phyloP scores from a whole-genome alignment of 768 basidiomycete species.

The Mycena venus region DNA sequence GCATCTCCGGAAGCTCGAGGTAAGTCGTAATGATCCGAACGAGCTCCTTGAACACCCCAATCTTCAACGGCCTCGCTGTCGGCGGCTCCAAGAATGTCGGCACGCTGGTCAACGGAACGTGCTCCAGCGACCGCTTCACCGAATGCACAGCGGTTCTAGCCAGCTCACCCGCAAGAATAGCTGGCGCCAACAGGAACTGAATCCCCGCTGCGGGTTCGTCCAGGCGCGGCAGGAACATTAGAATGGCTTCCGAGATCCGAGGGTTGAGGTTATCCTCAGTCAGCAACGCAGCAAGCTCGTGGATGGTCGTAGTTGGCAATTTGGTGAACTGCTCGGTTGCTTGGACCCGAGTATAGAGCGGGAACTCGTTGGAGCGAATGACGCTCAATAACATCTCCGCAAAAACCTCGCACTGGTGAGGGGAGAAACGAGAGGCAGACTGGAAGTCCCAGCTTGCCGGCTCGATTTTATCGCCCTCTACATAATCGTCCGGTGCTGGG shows the following conservation, averaged over 20 bases:
- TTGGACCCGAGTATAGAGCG: constrained; percentile 23
- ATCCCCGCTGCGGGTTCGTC: constrained; percentile 38
- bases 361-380: constrained; percentile 31
- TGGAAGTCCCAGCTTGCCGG: constrained; percentile 30
- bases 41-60: constrained; percentile 36
- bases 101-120: constrained; percentile 27
- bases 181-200: constrained; percentile 33
- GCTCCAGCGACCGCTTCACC: constrained; percentile 29
- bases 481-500: constrained; percentile 10
- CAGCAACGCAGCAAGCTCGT: constrained; percentile 34
- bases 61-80: constrained; percentile 26
- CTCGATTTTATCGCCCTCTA: constrained; percentile 14
- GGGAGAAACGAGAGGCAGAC: constrained; percentile 22
- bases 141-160: constrained; percentile 32
- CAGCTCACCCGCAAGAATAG: constrained; percentile 31
- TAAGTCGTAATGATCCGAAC: constrained; percentile 31
- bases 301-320: constrained; percentile 35
- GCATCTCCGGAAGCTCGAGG: constrained; percentile 25
- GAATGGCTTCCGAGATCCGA: constrained; percentile 35
- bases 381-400: constrained; percentile 21
- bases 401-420: constrained; percentile 36
- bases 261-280: constrained; percentile 31
- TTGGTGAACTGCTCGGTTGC: constrained; percentile 34
- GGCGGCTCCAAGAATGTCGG: constrained; percentile 25
- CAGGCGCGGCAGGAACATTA: constrained; percentile 37